Evolutionary conservation across 1,284 basidiomycete genomes (phyloP).

Genomic region (Tylopilus sp.): DNA sequence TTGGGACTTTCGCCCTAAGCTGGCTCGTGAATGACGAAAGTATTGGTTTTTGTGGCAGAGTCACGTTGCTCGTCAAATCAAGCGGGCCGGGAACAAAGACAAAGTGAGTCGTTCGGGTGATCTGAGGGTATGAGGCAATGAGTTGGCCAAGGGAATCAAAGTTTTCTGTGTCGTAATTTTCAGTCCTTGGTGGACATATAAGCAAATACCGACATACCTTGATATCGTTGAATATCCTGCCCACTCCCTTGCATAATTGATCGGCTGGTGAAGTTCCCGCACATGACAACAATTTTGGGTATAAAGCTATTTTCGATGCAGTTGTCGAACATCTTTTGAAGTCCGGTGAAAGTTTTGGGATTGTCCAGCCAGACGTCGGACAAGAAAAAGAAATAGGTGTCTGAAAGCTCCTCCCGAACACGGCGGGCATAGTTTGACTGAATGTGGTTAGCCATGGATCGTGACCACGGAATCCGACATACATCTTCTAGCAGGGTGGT

Average conservation of each 20-base stretch:
- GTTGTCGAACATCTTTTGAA: conserved; percentile 85
- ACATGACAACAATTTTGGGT: conserved; percentile 86
- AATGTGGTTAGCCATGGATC: conserved; percentile 3
- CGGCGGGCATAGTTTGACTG: conserved; percentile 59
- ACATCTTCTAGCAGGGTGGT: conserved; percentile 93
- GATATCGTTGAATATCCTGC: conserved; percentile 78
- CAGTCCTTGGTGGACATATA: conserved; percentile 2
- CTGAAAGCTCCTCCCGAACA: conserved; percentile 62
- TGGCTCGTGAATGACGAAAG: conserved; percentile 70
- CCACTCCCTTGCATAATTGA: conserved; percentile 77
- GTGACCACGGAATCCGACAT: conserved; percentile 26
- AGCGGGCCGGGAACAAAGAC: conserved; percentile 92
- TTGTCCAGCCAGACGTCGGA: conserved; percentile 97
- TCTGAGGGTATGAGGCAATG: conserved; percentile 73
- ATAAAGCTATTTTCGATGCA: conserved; percentile 87
- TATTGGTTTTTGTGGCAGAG: conserved; percentile 77
- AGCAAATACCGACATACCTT: conserved; percentile 49
- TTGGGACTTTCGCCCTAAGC: conserved; percentile 69
- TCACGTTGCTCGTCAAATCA: conserved; percentile 77
- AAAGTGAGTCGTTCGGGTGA: conserved; percentile 82
- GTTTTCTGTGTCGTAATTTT: conserved; percentile 52
- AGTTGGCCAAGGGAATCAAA: conserved; percentile 86
- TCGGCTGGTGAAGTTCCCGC: conserved; percentile 90
- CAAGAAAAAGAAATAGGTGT: conserved; percentile 89
- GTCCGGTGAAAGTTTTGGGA: conserved; percentile 73